These are phyloP conservation scores for Komagataella kurtzmanii DNA, from an alignment of 805 yeast genomes.

Conservation along the genomic window DNA sequence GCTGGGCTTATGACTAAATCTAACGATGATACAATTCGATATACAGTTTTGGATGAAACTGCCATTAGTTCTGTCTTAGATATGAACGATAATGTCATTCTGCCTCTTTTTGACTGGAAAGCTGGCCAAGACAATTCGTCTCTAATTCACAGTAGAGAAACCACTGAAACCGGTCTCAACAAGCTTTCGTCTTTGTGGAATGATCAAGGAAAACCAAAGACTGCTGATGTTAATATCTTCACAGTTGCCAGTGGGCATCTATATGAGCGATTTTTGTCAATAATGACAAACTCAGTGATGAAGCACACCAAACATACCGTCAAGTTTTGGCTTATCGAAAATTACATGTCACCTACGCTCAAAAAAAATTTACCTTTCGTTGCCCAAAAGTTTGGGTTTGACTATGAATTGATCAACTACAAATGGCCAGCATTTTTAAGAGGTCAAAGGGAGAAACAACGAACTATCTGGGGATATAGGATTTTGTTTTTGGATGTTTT, in stretches of 20 bases:
- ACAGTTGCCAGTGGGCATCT: slow-evolving; percentile 73
- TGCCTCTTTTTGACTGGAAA: too few relatives aligned
- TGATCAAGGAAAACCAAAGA: slow-evolving; percentile 8
- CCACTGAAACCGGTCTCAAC: too few relatives aligned
- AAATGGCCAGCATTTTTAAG: slow-evolving; percentile 92
- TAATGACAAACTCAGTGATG: slow-evolving; percentile 75
- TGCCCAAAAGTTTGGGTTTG: slow-evolving; percentile 45
- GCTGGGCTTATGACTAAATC: slow-evolving; percentile 17
- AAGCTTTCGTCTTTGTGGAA: too few relatives aligned
- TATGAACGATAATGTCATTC: too few relatives aligned
- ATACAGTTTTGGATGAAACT: slow-evolving; percentile 3
- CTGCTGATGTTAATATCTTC: slow-evolving; percentile 66
- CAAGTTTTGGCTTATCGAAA: slow-evolving; percentile 80
- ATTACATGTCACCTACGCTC: slow-evolving; percentile 63
- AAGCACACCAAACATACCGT: slow-evolving; percentile 48
- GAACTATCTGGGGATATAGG: slow-evolving; percentile 83
- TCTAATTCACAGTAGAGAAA: too few relatives aligned
- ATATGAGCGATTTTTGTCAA: slow-evolving; percentile 59
- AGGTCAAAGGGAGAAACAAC: slow-evolving; percentile 60
- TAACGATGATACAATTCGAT: neutral
- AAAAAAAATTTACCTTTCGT: slow-evolving; percentile 43
- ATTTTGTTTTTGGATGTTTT: slow-evolving; percentile 76
- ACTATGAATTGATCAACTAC: slow-evolving; percentile 68
- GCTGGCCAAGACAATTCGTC: too few relatives aligned
- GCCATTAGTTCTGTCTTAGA: too few relatives aligned